Conservation (phyloP, 768 basidiomycete species). For the Dioszegia crocea region DNA sequence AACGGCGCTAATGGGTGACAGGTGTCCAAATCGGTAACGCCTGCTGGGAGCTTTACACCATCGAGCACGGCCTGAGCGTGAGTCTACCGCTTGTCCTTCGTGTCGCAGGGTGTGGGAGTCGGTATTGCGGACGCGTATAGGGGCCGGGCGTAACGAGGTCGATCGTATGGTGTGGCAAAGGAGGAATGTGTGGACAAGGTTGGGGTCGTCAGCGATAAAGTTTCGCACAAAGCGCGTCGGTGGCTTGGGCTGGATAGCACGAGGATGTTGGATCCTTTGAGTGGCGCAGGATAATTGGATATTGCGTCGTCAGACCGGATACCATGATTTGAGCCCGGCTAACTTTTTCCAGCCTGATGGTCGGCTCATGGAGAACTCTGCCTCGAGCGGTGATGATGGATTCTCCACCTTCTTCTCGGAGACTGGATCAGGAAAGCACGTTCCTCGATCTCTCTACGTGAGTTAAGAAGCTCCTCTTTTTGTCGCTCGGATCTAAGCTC, state of each 20-base stretch:
- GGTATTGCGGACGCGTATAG: too few species aligned
- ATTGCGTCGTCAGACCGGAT: too few species aligned
- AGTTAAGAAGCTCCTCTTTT: constrained; percentile 15
- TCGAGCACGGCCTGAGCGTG: constrained; percentile 96
- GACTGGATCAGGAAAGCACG: constrained; percentile 93
- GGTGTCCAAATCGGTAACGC: constrained; percentile 72
- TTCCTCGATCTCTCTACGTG: constrained; percentile 94
- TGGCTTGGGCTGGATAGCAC: background rate
- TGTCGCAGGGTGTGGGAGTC: too few species aligned
- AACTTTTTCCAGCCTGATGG: constrained; percentile 96
- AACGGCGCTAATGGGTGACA: constrained; percentile 4
- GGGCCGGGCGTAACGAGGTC: background rate
- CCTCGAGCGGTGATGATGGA: constrained; percentile 74
- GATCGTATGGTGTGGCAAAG: background rate
- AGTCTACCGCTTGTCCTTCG: constrained; percentile 49
- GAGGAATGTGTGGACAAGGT: background rate
- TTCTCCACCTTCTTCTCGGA: constrained; percentile 99
- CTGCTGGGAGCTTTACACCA: constrained; percentile 99
- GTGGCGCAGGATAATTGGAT: background rate
- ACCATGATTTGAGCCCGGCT: too few species aligned
- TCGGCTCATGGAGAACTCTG: constrained; percentile 73
- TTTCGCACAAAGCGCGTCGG: too few species aligned
- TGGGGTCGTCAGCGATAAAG: background rate
- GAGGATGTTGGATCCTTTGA: background rate
- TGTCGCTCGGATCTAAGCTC: background rate